phyloP scores from a whole-genome alignment of 1,284 basidiomycete species.

The Bondarzewia mesenterica region DNA sequence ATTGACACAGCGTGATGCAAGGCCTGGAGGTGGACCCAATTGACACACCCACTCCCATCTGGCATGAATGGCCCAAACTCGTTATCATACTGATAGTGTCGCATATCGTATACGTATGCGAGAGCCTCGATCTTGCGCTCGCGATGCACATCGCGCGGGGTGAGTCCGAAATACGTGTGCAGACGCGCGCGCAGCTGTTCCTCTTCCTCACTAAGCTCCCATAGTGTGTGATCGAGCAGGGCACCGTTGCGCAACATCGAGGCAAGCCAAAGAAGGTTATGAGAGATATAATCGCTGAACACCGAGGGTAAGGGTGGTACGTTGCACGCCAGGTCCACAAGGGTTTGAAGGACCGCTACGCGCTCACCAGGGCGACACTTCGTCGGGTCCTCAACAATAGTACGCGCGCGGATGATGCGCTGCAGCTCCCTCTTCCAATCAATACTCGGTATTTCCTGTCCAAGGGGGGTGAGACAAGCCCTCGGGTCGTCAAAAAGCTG shows the following conservation, averaged over 20 bases:
- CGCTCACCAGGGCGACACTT: constrained; percentile 31
- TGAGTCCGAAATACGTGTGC: constrained; percentile 49
- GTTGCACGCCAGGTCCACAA: constrained; percentile 37
- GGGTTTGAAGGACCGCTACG: constrained; percentile 32
- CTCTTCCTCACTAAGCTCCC: neutral
- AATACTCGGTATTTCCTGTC: constrained; percentile 25
- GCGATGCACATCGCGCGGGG: constrained; percentile 28
- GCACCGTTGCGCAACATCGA: constrained; percentile 31
- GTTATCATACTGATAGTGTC: constrained; percentile 41
- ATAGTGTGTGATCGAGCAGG: constrained; percentile 28
- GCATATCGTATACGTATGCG: constrained; percentile 51
- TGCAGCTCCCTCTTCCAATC: constrained; percentile 49
- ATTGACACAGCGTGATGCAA: constrained; percentile 50
- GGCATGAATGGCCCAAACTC: constrained; percentile 49
- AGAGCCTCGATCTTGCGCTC: constrained; percentile 32
- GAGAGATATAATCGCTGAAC: constrained; percentile 28
- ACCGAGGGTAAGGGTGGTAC: constrained; percentile 28
- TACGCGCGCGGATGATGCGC: constrained; percentile 40
- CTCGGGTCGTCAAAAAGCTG: constrained; percentile 55
- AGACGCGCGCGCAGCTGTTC: constrained; percentile 38
- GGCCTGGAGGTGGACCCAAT: constrained; percentile 53
- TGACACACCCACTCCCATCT: constrained; percentile 34
- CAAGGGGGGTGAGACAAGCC: constrained; percentile 33
- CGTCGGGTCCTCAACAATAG: constrained; percentile 27
- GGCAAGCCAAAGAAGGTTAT: constrained; percentile 45